Evolutionary conservation across 1,139 yeast species (phyloP).

Genomic region (Meyerozyma smithsonii): DNA sequence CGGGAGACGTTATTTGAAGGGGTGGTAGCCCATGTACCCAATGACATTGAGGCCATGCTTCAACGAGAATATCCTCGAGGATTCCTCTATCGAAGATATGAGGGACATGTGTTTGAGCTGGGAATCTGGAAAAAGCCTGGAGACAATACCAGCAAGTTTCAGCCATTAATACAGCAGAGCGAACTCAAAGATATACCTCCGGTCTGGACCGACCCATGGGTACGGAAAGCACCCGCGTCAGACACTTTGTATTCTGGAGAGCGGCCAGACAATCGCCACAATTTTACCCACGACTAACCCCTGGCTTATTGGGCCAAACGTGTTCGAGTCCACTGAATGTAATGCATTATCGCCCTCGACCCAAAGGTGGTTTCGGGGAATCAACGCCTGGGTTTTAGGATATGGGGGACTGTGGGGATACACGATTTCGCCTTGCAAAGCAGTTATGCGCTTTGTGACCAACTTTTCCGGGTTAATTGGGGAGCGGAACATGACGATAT

Average conservation of each 20-base stretch:
- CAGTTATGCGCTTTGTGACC: conserved; percentile 74
- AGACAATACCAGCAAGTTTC: not conserved
- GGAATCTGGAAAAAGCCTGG: not conserved
- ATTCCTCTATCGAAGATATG: conserved; percentile 18
- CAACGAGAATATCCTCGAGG: conserved; percentile 40
- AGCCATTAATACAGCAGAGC: not conserved
- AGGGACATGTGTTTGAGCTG: conserved; percentile 14
- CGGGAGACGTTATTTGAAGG: conserved; percentile 50
- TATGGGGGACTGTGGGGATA: conserved; percentile 55
- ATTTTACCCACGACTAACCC: conserved; percentile 78
- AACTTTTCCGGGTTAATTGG: conserved; percentile 73
- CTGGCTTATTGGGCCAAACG: conserved; percentile 78
- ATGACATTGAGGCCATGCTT: conserved; percentile 26
- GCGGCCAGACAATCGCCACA: conserved; percentile 63
- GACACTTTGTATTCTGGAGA: conserved; percentile 28
- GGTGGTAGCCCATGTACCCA: conserved; percentile 44
- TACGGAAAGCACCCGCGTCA: not conserved
- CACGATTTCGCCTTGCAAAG: conserved; percentile 65
- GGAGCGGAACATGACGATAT: conserved; percentile 71
- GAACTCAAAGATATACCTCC: not conserved
- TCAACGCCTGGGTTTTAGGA: conserved; percentile 53
- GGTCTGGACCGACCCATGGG: not conserved
- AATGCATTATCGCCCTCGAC: conserved; percentile 88
- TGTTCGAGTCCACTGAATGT: conserved; percentile 80
- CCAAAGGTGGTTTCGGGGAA: conserved; percentile 86